Evolutionary conservation across 306 rosid genomes (phyloP).

Genomic region (Sesbania bispinosa): DNA sequence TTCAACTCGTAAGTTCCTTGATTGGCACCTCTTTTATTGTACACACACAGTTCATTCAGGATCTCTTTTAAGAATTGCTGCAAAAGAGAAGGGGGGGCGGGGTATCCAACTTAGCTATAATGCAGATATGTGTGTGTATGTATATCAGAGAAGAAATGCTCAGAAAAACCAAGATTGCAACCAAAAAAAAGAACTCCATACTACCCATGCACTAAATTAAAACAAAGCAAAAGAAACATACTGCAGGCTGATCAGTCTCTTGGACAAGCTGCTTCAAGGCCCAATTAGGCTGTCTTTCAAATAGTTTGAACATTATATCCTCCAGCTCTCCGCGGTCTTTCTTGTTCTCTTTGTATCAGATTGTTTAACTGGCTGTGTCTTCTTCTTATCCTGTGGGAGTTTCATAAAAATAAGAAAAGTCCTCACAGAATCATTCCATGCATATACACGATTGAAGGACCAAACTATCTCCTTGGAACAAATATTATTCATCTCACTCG

Average conservation of each 20-base stretch:
- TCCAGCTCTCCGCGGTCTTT: conserved; percentile 95
- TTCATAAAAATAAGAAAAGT: background rate
- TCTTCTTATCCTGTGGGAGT: conserved; percentile 76
- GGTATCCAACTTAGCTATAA: background rate
- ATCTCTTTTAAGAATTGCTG: conserved; percentile 99
- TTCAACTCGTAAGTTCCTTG: conserved; percentile 99
- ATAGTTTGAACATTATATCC: conserved; percentile 95
- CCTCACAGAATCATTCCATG: background rate
- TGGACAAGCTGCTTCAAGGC: conserved; percentile 98
- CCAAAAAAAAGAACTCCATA: background rate
- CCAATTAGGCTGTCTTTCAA: conserved; percentile 98
- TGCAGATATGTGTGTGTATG: background rate
- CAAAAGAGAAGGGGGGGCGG: conserved; percentile 8
- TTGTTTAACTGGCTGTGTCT: conserved; percentile 76
- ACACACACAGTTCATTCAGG: conserved; percentile 84
- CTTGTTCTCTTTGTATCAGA: conserved; percentile 92
- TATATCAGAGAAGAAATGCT: background rate
- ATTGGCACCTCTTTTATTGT: conserved; percentile 97
- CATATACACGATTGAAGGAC: conserved; percentile 9
- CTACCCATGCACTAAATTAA: background rate
- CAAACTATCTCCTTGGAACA: background rate
- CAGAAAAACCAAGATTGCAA: background rate
- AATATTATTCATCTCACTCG: conserved; percentile 4
- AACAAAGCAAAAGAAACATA: conserved; percentile 31
- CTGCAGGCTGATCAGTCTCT: conserved; percentile 98